These are phyloP conservation scores for Leptoxyphium fumago DNA, from an alignment of 2,329 filamentous ascomycete species.

Conservation along the genomic window DNA sequence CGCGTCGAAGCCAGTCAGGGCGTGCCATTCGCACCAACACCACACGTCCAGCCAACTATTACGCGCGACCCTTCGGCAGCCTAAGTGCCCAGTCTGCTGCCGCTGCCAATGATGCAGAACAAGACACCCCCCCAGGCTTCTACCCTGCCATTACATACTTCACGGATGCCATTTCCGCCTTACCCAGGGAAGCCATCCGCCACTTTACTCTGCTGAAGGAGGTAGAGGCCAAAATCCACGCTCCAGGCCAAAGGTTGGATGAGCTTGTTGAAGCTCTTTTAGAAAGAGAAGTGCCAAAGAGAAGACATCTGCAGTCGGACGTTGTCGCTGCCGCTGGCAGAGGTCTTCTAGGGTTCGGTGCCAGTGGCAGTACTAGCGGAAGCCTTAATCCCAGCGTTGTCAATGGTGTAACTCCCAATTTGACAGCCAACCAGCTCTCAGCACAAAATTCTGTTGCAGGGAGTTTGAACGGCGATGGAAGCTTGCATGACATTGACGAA, in stretches of 20 bases:
- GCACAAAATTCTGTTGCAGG: conserved; percentile 12
- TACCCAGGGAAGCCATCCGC: conserved; percentile 87
- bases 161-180: conserved; percentile 77
- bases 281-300: conserved; percentile 29
- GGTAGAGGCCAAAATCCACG: conserved; percentile 91
- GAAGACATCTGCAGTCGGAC: conserved; percentile 8
- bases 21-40: conserved; percentile 32
- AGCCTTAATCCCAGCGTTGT: conserved; percentile 24
- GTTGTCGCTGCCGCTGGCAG: conserved; percentile 2
- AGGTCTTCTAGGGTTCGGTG: conserved; percentile 22
- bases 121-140: conserved; percentile 32
- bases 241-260: conserved; percentile 68
- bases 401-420: conserved; percentile 17
- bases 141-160: conserved; percentile 60
- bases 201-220: conserved; percentile 95
- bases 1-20: conserved; percentile 22
- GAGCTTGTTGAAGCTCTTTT: conserved; percentile 54
- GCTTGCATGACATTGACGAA: conserved; percentile 20
- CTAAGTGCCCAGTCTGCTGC: conserved; percentile 20
- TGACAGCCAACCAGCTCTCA: conserved; percentile 6
- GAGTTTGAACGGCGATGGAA: conserved; percentile 12
- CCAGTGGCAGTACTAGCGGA: conserved; percentile 24
- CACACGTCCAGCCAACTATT: conserved; percentile 34
- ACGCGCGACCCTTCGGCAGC: conserved; percentile 32
- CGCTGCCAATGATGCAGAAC: conserved; percentile 7